Evolutionary conservation across 352 stramenopile genomes (phyloP).

Genomic region (Globisporangium megalacanthum): DNA sequence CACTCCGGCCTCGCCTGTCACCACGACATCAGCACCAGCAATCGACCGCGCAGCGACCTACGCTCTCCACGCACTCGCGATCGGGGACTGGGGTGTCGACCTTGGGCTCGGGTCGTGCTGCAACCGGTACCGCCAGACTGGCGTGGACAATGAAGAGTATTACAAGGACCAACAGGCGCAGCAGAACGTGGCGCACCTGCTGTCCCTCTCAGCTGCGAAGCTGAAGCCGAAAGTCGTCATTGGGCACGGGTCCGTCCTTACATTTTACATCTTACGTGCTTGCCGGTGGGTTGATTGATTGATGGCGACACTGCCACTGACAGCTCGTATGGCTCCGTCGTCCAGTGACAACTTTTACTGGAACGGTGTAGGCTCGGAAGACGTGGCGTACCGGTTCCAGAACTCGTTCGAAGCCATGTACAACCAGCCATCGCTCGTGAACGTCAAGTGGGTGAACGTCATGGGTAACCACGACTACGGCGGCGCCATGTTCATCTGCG

Average conservation of each 20-base stretch:
- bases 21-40: constrained; percentile 12
- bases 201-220: constrained; percentile 51
- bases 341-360: constrained; percentile 65
- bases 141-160: constrained; percentile 46
- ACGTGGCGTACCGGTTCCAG: constrained; percentile 58
- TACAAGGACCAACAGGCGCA: constrained; percentile 74
- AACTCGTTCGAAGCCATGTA: constrained; percentile 69
- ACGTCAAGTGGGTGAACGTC: constrained; percentile 70
- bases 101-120: constrained; percentile 63
- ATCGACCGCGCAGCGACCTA: constrained; percentile 39
- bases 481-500: constrained; percentile 73
- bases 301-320: not conserved
- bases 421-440: constrained; percentile 32
- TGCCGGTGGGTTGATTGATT: not conserved
- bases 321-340: not conserved
- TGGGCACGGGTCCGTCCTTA: constrained; percentile 36
- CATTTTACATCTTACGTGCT: not conserved
- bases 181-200: constrained; percentile 50
- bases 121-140: constrained; percentile 61
- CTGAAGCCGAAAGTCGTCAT: constrained; percentile 60
- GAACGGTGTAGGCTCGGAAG: constrained; percentile 61
- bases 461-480: constrained; percentile 69
- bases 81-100: constrained; percentile 66
- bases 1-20: constrained; percentile 2
- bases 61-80: constrained; percentile 53